Evolutionary conservation across 2,329 filamentous ascomycete species (phyloP).

Genomic region (Botrytis aclada): DNA sequence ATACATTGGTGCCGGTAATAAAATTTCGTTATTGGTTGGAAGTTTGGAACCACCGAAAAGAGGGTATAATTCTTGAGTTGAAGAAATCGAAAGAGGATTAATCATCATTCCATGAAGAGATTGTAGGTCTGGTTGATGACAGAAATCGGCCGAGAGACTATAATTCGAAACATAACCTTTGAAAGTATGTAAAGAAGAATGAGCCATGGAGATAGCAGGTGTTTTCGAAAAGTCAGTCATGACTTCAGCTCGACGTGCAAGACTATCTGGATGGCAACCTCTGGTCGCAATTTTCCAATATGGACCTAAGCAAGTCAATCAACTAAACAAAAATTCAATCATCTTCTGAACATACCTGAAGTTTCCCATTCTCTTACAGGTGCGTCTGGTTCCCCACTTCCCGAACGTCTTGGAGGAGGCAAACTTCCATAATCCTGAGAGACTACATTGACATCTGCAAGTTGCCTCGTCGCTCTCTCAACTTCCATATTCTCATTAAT

Average conservation of each 20-base stretch:
- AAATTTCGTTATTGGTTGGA: slow-evolving; percentile 60
- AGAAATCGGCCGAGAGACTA: slow-evolving; percentile 47
- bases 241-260: slow-evolving; percentile 50
- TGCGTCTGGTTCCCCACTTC: neutral
- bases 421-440: slow-evolving; percentile 49
- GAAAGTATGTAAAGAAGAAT: slow-evolving; percentile 42
- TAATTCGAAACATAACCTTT: slow-evolving; percentile 42
- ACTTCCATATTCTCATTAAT: slow-evolving; percentile 50
- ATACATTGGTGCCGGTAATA: slow-evolving; percentile 64
- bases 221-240: slow-evolving; percentile 45
- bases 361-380: slow-evolving; percentile 26
- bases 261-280: slow-evolving; percentile 61
- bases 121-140: slow-evolving; percentile 55
- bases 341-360: slow-evolving; percentile 38
- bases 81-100: slow-evolving; percentile 49
- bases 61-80: slow-evolving; percentile 54
- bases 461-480: slow-evolving; percentile 44
- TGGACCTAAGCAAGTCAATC: slow-evolving; percentile 43
- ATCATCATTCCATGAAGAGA: slow-evolving; percentile 52
- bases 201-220: slow-evolving; percentile 49
- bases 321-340: slow-evolving; percentile 43
- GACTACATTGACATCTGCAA: slow-evolving; percentile 56
- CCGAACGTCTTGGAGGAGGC: slow-evolving; percentile 30
- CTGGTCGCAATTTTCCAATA: slow-evolving; percentile 58
- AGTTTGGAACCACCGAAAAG: slow-evolving; percentile 62